Evolutionary conservation across 2,329 filamentous ascomycete species (phyloP).

Genomic region (Aspergillus latus): DNA sequence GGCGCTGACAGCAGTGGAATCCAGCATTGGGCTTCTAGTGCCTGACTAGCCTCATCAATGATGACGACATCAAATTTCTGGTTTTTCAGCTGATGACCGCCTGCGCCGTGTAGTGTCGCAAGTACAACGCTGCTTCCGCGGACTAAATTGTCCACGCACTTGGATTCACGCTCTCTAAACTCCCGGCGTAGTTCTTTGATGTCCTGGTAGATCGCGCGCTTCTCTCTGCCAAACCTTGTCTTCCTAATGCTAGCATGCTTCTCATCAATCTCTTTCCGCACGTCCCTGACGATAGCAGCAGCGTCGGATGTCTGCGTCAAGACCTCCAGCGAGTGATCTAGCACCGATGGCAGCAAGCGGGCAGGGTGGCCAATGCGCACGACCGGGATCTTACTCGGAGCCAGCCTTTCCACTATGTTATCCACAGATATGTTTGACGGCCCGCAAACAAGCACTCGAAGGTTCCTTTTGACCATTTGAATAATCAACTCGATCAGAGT

Average conservation of each 20-base stretch:
- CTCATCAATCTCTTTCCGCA: constrained; percentile 87
- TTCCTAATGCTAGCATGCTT: constrained; percentile 89
- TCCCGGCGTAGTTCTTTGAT: constrained; percentile 84
- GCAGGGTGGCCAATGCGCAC: constrained; percentile 91
- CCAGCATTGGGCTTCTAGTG: constrained; percentile 96
- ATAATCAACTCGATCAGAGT: constrained; percentile 92
- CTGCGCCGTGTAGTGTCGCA: constrained; percentile 88
- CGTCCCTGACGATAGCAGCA: constrained; percentile 82
- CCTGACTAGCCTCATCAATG: constrained; percentile 94
- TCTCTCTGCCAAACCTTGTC: constrained; percentile 75
- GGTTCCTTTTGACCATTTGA: constrained; percentile 74
- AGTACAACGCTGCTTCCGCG: constrained; percentile 81
- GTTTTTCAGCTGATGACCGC: constrained; percentile 75
- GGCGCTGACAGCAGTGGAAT: constrained; percentile 76
- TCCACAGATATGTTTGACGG: constrained; percentile 97
- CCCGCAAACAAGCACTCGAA: constrained; percentile 85
- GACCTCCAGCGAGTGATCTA: constrained; percentile 87
- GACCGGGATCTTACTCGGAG: constrained; percentile 80
- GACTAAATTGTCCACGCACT: constrained; percentile 75
- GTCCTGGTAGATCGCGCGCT: constrained; percentile 78
- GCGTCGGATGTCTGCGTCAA: constrained; percentile 88
- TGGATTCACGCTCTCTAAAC: constrained; percentile 78
- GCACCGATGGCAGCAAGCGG: constrained; percentile 79
- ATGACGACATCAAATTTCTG: constrained; percentile 90
- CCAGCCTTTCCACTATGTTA: constrained; percentile 92